Base-by-base conservation (phyloP, 495 filamentous ascomycete genomes). In the Xylaria bambusicola region DNA sequence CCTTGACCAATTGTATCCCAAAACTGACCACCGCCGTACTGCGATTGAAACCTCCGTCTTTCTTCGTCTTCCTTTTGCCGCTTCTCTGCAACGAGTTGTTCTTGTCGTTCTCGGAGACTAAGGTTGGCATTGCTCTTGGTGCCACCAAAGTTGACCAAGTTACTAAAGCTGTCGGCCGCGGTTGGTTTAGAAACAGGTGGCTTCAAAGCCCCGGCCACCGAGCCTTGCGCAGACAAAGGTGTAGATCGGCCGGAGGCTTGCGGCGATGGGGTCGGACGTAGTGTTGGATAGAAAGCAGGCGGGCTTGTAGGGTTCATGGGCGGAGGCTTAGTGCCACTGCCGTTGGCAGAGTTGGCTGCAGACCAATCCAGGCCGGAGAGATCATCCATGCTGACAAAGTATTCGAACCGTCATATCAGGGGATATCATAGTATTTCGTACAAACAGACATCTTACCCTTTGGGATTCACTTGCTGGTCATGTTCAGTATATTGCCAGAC, bases 111-210 rank as follows among this genome's bases (percentile, higher is more conserved):
- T 55, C 88, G 82, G 6, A 98, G 80, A 1, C 88, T 89, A 0
- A 96, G 75, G 59, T 87, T 92, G 69, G 82, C 86, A n/a, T 73
- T 80, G 26, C 78, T 66, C 64, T 88, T 88, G n/a, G 85, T 80
- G 12, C 84, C 74, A 46, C 84, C 84, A 59, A 93, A 90, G 42
- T 84, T 88, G 20, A 97, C 87, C 18, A 98, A 79, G 66, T 88
- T 91, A 61, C 93, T 88, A 69, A 98, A 98, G 77, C 89, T 95
- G 70, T 97, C 93, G 52, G 82, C 82, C 5, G 82, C 78, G 5
- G 29, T 10, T 1, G 88, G 82, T 35, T 88, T 88, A 6, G 84
- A 68, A 4, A 83, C 65, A 63, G 86, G 84, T 0, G 85, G 79
- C 18, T 73, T 78, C 79, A 77, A 26, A 71, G 64, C 73, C 63